A percentile compares a stretch with the other conserved stretches of the same genome.
phyloP scores from a whole-genome alignment of 192 early-diverging fungal genomes.

The Coemansia sp. region DNA sequence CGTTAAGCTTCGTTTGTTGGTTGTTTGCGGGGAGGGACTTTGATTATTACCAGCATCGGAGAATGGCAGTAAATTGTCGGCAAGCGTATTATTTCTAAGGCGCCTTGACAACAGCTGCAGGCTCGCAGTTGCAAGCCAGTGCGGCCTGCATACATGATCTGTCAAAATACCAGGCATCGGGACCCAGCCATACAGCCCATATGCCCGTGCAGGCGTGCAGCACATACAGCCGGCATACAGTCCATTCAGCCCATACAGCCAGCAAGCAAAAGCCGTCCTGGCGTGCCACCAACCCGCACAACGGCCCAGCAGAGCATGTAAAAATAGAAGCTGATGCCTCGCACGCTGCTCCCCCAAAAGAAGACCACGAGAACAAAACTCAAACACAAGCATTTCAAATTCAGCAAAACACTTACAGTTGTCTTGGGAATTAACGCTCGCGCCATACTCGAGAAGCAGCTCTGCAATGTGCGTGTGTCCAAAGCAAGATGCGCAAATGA shows the following conservation, averaged over 20 bases:
- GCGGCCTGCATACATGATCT: neutral
- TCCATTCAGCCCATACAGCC: no score
- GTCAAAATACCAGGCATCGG: no score
- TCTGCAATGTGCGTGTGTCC: slow-evolving; percentile 71
- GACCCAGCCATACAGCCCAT: no score
- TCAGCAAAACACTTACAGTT: slow-evolving; percentile 59
- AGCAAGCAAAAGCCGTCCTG: no score
- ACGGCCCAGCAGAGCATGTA: no score
- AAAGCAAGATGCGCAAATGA: slow-evolving; percentile 89
- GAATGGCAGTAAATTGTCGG: slow-evolving; percentile 4
- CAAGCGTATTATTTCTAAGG: neutral
- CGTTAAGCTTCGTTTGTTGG: neutral
- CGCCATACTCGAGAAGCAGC: slow-evolving; percentile 70
- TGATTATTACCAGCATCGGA: neutral
- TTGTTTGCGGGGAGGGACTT: slow-evolving; percentile 3
- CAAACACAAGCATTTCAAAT: neutral
- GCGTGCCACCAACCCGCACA: no score
- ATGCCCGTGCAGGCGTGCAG: no score
- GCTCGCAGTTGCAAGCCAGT: no score
- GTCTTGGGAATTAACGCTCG: slow-evolving; percentile 74
- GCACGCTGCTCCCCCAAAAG: no score
- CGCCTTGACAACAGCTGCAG: no score
- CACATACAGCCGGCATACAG: no score
- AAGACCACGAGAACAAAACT: neutral
- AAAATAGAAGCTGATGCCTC: no score